Evolutionary conservation across 73 alveolate genomes (phyloP), one percentile per base, ranked within the genome.

Genomic region (Paramecium sonneborni): DNA sequence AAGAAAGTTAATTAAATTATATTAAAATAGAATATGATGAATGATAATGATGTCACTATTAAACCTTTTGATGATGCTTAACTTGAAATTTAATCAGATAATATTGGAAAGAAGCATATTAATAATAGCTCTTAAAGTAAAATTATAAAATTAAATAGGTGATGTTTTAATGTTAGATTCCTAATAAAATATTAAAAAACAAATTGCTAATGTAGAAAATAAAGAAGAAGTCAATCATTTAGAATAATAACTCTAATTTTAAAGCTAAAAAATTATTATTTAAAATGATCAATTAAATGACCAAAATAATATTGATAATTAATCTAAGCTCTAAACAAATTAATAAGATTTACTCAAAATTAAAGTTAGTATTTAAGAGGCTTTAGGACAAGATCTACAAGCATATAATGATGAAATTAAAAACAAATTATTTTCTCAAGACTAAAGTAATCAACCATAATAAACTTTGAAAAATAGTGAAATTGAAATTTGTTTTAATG

Each of bases 21-120:
- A 35, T 30, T 35, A 72, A 35, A 72, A 34, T 72, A 72, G 86
- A 72, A 35, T 32, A 72, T 34, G 86, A 72, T 72, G 86, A 41
- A 72, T 20, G 86, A 34, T 38, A 72, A 72, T 72, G 86, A 72
- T 21, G 15, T 70, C 6, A 70, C 86, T 0, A 37, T 70, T 6
- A 70, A 70, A n/a, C 86, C 86, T 10, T 70, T 70, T 70, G 57
- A 72, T 34, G 57, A 72, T 37, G 52, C 57, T 12, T 10, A 72
- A 21, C 34, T 72, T 4, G 86, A 72, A 62, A 62, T 62, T 23
- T 21, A 62, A 30, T 32, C 44, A 26, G 28, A 30, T 62, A 62
- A 62, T 12, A 26, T 62, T 0, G 23, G 7, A 11, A 62, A 62
- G 44, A 62, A 62, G n/a, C 30, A 52, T 52, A 48, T 12, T n/a